Evolutionary conservation across 1,284 basidiomycete species (phyloP).

Genomic region (Melampsora occidentalis): DNA sequence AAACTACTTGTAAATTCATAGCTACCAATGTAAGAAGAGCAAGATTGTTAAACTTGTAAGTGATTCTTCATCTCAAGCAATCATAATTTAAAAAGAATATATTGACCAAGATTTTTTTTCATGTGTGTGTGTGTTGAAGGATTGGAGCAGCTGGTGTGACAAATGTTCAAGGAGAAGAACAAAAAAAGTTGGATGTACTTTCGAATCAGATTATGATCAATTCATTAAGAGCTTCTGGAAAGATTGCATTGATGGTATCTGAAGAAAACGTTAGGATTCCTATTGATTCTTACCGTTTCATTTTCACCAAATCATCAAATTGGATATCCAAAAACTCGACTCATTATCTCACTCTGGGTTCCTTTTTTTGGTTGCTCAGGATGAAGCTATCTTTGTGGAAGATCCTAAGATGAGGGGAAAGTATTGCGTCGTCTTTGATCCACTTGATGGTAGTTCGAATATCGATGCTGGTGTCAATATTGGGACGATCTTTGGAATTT

Average conservation of each 20-base stretch:
- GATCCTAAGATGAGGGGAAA: slow-evolving; percentile 61
- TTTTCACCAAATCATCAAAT: background rate
- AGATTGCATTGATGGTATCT: slow-evolving; percentile 92
- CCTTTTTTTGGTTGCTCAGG: slow-evolving; percentile 42
- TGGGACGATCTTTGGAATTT: slow-evolving; percentile 98
- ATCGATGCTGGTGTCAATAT: slow-evolving; percentile 99
- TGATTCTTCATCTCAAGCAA: background rate
- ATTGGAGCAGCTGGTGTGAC: slow-evolving; percentile 92
- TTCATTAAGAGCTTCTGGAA: slow-evolving; percentile 77
- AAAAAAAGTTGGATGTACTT: slow-evolving; percentile 97
- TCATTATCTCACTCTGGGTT: background rate
- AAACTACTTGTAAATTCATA: slow-evolving; percentile 88
- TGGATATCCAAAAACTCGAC: background rate
- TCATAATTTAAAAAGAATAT: background rate
- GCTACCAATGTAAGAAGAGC: slow-evolving; percentile 97
- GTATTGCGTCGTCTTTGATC: slow-evolving; percentile 94
- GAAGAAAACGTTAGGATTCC: slow-evolving; percentile 73
- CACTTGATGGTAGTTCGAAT: slow-evolving; percentile 95
- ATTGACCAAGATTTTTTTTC: background rate
- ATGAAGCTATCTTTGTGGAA: slow-evolving; percentile 53
- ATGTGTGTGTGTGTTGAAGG: slow-evolving; percentile 55
- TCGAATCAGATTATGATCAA: slow-evolving; percentile 99
- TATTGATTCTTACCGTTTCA: no score
- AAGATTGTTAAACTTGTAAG: slow-evolving; percentile 88
- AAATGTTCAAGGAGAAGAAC: slow-evolving; percentile 97